These are phyloP conservation scores for Exidia glandulosa DNA, from an alignment of 768 basidiomycete species.

Conservation along the genomic window DNA sequence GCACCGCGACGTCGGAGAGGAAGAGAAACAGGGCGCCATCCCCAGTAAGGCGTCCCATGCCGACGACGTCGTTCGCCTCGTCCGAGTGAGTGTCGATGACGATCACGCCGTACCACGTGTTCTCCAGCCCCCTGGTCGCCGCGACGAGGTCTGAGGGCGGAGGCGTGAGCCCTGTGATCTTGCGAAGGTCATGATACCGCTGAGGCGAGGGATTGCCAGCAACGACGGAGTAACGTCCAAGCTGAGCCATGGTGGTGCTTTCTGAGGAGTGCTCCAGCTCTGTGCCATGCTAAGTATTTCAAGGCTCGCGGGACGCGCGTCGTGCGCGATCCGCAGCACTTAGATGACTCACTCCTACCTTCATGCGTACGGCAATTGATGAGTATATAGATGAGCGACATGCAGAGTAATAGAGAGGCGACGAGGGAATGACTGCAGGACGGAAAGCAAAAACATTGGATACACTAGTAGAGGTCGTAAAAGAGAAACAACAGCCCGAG, in stretches of 20 bases:
- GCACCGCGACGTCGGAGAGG: neutral
- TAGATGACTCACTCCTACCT: neutral
- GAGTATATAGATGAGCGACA: neutral
- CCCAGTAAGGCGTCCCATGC: neutral
- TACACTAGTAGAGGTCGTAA: neutral
- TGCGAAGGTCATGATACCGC: neutral
- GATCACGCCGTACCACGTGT: neutral
- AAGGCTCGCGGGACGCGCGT: neutral
- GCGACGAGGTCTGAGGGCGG: neutral
- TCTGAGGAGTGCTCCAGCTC: neutral
- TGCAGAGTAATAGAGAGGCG: neutral
- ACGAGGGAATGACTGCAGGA: neutral
- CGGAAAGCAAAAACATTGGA: neutral
- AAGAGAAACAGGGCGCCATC: neutral
- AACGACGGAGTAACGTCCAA: neutral
- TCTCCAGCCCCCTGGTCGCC: neutral
- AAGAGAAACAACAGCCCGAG: neutral
- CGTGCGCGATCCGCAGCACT: neutral
- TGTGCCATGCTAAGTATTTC: neutral
- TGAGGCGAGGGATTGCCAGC: neutral
- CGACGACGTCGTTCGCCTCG: neutral
- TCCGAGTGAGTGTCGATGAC: neutral
- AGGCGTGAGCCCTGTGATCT: neutral
- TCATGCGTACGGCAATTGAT: neutral
- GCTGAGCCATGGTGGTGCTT: neutral